Base-by-base conservation (phyloP, 2,329 filamentous ascomycete species). In the Colletotrichum somersetense region DNA sequence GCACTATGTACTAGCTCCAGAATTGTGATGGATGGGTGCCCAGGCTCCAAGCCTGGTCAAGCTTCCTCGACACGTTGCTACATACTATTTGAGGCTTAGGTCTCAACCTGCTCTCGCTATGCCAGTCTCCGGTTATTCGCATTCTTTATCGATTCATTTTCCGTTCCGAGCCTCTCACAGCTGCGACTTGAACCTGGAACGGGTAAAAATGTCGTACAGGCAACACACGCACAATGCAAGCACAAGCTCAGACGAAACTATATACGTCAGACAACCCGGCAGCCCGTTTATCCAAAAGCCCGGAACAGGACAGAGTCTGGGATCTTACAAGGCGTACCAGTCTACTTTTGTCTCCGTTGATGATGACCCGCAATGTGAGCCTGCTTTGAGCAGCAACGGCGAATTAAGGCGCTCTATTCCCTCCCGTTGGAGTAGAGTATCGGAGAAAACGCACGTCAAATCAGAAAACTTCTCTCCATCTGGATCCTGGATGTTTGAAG, bases 401-500 rank as follows among this genome's bases (percentile, higher is more conserved):
- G 68, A 63, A n/a, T 63, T 65, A 16, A 46, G 68, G 8, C 58
- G 52, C n/a, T 72, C 66, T 12, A 33, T 69, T n/a, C 42, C 61
- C 18, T 69, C 70, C 20, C 66, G 59, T 53, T 72, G 70, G 70
- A 72, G 66, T n/a, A 65, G 59, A 30, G 44, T 72, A 3, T 71
- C 59, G 23, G 70, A 61, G 8, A 71, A 61, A 42, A 42, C 59
- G 10, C 66, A 56, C 20, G 48, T 72, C 46, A 72, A 61, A 48
- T 26, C 66, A 5, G 56, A 64, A 16, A 58, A 64, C 3, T 63
- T 76, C n/a, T 72, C 73, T 35, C 71, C 69, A 16, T 71, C 72
- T 14, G 74, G 74, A 6, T 74, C 76, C 16, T 81, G 79, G 79
- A 75, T 73, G 1, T 76, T 76, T 18, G 78, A 80, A 62, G 74